Evolutionary conservation across 2,329 filamentous ascomycete species (phyloP).

Genomic region (Dactylellina drechsleri): DNA sequence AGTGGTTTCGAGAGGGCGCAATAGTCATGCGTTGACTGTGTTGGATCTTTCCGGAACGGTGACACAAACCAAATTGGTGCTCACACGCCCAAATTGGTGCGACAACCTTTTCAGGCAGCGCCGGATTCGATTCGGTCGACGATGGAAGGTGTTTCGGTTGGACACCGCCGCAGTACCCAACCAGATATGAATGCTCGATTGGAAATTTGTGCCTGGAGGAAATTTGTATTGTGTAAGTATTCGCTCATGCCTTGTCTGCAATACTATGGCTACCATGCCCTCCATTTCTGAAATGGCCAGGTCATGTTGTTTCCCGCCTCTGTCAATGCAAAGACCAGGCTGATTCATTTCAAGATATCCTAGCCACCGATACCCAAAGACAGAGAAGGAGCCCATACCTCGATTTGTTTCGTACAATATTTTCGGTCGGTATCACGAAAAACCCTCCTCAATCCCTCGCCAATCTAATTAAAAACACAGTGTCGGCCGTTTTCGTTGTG

Average conservation of each 20-base stretch:
- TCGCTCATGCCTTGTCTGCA: background rate
- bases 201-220: constrained; percentile 8
- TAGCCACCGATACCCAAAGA: too few relatives aligned
- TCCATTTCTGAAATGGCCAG: constrained; percentile 3
- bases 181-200: constrained; percentile 16
- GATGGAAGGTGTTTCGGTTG: constrained; percentile 25
- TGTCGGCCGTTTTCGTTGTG: constrained; percentile 30
- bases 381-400: constrained; percentile 28
- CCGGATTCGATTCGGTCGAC: constrained; percentile 8
- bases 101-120: constrained; percentile 28
- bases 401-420: constrained; percentile 17
- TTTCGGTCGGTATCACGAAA: constrained; percentile 29
- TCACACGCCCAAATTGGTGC: constrained; percentile 40
- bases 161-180: constrained; percentile 26
- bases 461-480: constrained; percentile 30
- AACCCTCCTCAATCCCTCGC: constrained; percentile 15
- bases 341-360: too few relatives aligned
- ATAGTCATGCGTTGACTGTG: constrained; percentile 43
- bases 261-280: background rate
- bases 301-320: constrained; percentile 28
- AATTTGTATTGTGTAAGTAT: constrained; percentile 8
- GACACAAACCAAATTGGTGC: constrained; percentile 37
- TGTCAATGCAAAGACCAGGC: constrained; percentile 14
- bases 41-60: constrained; percentile 47
- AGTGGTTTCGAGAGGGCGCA: background rate